Percentiles rank a stretch among this genome's conserved stretches.
These are phyloP conservation scores for Oryza glumipatula DNA, from an alignment of 176 grass and related monocot species.

Conservation along the genomic window DNA sequence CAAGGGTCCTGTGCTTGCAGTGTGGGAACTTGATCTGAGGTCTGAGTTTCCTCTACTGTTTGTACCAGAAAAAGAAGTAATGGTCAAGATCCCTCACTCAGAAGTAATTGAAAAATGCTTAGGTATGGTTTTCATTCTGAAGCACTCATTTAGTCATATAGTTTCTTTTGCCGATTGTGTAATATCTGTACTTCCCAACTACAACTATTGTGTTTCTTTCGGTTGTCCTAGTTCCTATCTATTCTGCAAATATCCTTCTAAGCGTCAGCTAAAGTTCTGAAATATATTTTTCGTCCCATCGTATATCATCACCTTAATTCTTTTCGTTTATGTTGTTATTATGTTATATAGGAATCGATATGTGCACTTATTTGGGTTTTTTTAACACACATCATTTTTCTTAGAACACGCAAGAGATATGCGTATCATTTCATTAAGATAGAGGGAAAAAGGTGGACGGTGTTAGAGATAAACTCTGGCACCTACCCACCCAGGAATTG, in stretches of 20 bases:
- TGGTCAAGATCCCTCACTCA: conserved; percentile 88
- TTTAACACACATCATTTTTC: background rate
- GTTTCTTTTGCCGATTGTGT: background rate
- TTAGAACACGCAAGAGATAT: too few species aligned
- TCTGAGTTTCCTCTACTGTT: conserved; percentile 83
- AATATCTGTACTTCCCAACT: background rate
- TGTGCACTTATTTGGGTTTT: background rate
- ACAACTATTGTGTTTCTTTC: background rate
- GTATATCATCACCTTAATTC: background rate
- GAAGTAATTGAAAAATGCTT: conserved; percentile 82
- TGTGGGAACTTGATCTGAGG: conserved; percentile 93
- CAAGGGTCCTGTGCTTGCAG: conserved; percentile 52
- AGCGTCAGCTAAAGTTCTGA: background rate
- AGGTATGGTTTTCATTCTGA: conserved; percentile 52
- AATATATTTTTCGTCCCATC: conserved; percentile 9
- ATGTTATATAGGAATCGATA: conserved; percentile 3
- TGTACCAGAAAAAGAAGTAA: conserved; percentile 80
- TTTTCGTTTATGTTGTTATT: background rate
- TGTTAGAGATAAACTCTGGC: too few species aligned
- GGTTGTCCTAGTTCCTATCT: background rate
- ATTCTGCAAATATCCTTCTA: conserved; percentile 1
- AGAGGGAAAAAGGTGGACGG: too few species aligned
- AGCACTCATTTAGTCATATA: background rate
- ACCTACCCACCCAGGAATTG: too few species aligned
- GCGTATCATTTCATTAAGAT: too few species aligned